Base-by-base conservation (phyloP, 352 stramenopile species). In the Aphanomyces cochlioides region DNA sequence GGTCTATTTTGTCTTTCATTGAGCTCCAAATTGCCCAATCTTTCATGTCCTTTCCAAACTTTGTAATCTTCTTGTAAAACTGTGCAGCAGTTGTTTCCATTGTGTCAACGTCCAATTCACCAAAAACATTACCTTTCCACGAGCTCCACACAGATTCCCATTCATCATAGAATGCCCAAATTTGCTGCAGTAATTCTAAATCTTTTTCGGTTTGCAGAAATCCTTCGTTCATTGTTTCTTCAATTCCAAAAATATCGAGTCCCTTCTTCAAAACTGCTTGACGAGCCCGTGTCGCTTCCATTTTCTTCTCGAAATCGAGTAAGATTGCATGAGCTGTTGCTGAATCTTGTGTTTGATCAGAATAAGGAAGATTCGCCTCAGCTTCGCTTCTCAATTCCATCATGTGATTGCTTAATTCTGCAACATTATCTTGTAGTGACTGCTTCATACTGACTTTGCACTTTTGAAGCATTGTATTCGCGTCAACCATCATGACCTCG, bases 381-480 rank as follows among this genome's bases (percentile, higher is more conserved):
- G 90, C 90, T 57, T 96, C 88, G 4, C 75, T 78, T 3, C 84
- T 76, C 21, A 94, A 60, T 21, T 96, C 86, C 17, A 85, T 82
- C 86, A 93, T 94, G 63, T 93, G 89, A 8, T 78, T 82, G 71
- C 92, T 92, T 28, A 97, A 76, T 68, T 94, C 88, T 0, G 83
- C 82, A 8, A 98, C 84, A 3, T 85, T 94, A 65, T 94, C 90
- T 72, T 98, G 91, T 2, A 98, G 77, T 45, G 96, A 96, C 69
- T 97, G 89, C 74, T 98, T 98, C 95, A 98, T 98, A 59, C 89
- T 97, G 19, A 96, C 75, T 79, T 98, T 98, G 75, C 86, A 93
- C 66, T 97, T 96, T 58, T 97, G 89, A 39, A 98, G 72, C 80
- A 95, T 93, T 36, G 85, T 84, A 50, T 97, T 94, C 0, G 88